phyloP scores from a whole-genome alignment of 1,284 basidiomycete genomes.

The Papiliotrema nemorosa region DNA sequence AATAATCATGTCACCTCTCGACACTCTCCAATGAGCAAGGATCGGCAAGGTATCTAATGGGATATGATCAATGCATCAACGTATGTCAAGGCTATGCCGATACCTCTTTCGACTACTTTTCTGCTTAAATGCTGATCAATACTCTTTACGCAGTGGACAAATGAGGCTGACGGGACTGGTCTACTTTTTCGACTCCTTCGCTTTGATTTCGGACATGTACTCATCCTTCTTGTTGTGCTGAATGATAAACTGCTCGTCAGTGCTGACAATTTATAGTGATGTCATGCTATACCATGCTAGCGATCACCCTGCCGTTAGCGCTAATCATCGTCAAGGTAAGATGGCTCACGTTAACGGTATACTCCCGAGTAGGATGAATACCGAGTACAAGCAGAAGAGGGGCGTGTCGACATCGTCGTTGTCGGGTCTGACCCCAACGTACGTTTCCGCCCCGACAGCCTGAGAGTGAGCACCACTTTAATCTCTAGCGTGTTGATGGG shows the following conservation, averaged over 20 bases:
- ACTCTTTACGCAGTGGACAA: too few relatives aligned
- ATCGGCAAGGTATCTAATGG: slow-evolving; percentile 28
- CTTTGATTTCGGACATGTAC: slow-evolving; percentile 10
- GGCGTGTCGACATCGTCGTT: slow-evolving; percentile 25
- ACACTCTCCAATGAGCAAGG: too few relatives aligned
- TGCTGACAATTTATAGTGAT: too few relatives aligned
- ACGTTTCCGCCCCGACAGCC: slow-evolving; percentile 28
- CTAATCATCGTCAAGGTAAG: too few relatives aligned
- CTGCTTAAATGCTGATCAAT: too few relatives aligned
- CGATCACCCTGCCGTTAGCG: too few relatives aligned
- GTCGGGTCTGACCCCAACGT: slow-evolving; percentile 25
- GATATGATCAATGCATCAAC: slow-evolving; percentile 20
- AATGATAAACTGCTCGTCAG: slow-evolving; percentile 10
- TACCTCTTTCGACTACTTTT: too few relatives aligned
- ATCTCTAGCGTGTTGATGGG: not conserved
- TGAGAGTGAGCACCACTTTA: not conserved
- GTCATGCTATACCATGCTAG: too few relatives aligned
- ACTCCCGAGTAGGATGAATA: slow-evolving; percentile 16
- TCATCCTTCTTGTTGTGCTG: slow-evolving; percentile 11
- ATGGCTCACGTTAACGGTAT: not conserved
- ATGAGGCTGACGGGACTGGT: too few relatives aligned
- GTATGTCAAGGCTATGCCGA: too few relatives aligned
- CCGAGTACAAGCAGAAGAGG: slow-evolving; percentile 31
- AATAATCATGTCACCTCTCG: too few relatives aligned
- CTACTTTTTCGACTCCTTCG: slow-evolving; percentile 7